A percentile compares a stretch with the other conserved stretches of the same genome.
phyloP scores from a whole-genome alignment of 257 asterid species.

The Echites panduratus region DNA sequence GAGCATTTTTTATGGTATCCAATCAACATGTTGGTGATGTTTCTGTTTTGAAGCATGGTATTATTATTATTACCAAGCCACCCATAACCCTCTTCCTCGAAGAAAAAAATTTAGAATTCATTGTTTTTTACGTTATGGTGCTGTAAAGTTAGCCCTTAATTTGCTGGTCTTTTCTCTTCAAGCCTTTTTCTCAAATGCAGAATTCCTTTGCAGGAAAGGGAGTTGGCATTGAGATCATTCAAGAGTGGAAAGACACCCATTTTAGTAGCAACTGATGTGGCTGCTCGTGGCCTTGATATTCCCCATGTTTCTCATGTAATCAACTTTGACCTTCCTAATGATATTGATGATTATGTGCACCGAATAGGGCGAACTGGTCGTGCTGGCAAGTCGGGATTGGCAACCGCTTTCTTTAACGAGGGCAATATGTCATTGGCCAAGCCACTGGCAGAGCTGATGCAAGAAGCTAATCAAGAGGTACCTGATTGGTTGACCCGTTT shows the following conservation, averaged over 20 bases:
- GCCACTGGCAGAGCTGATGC: slow-evolving; percentile 66
- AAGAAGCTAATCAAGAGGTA: slow-evolving; percentile 81
- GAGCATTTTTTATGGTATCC: neutral
- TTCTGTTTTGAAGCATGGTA: neutral
- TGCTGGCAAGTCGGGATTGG: slow-evolving; percentile 82
- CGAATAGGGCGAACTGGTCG: slow-evolving; percentile 90
- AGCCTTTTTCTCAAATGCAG: neutral
- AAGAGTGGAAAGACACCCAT: slow-evolving; percentile 82
- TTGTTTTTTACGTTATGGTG: too few species aligned
- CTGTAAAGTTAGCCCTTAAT: neutral
- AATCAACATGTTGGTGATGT: neutral
- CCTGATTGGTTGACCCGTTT: slow-evolving; percentile 76
- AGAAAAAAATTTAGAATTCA: too few species aligned
- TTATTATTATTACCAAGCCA: neutral
- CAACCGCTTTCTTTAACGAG: slow-evolving; percentile 84
- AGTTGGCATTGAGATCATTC: slow-evolving; percentile 67
- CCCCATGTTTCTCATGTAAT: slow-evolving; percentile 78
- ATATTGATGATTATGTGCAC: slow-evolving; percentile 81
- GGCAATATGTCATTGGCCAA: slow-evolving; percentile 57
- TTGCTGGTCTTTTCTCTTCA: neutral
- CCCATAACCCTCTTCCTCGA: too few species aligned
- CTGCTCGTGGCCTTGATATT: slow-evolving; percentile 91
- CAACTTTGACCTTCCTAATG: slow-evolving; percentile 85
- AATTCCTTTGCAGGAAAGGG: slow-evolving; percentile 59
- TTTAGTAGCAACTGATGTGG: slow-evolving; percentile 89